These are phyloP conservation scores for Globisporangium takayamanum DNA, from an alignment of 352 stramenopile species.

Conservation along the genomic window DNA sequence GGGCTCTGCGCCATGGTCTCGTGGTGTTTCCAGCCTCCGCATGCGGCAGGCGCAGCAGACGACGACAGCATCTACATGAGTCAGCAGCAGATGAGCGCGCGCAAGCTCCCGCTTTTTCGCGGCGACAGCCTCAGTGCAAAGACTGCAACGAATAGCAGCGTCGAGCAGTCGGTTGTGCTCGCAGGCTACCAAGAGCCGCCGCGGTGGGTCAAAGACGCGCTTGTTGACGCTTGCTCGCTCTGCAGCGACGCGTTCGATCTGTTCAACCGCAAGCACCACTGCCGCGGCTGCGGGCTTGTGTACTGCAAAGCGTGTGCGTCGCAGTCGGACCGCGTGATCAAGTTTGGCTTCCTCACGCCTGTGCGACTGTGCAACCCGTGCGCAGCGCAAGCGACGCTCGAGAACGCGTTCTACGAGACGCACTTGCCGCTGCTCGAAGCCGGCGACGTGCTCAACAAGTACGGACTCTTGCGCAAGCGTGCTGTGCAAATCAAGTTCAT, in stretches of 20 bases:
- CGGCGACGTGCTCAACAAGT: conserved; percentile 63
- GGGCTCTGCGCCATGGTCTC: conserved; percentile 38
- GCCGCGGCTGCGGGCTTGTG: conserved; percentile 47
- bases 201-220: conserved; percentile 52
- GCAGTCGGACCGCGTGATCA: conserved; percentile 51
- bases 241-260: conserved; percentile 52
- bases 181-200: conserved; percentile 41
- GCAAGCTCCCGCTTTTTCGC: conserved; percentile 11
- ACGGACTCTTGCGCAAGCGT: conserved; percentile 55
- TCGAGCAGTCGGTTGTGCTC: conserved; percentile 16
- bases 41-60: conserved; percentile 15
- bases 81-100: conserved; percentile 18
- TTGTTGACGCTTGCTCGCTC: conserved; percentile 39
- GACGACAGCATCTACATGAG: conserved; percentile 37
- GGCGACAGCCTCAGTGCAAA: conserved; percentile 10
- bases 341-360: conserved; percentile 55
- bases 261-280: conserved; percentile 66
- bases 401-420: conserved; percentile 68
- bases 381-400: conserved; percentile 24
- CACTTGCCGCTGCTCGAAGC: conserved; percentile 51
- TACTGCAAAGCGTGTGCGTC: conserved; percentile 44
- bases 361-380: conserved; percentile 53
- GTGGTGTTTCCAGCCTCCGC: conserved; percentile 53
- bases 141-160: background rate
- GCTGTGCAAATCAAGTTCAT: conserved; percentile 51